Evolutionary conservation across 2,329 filamentous ascomycete genomes (phyloP).

Genomic region (Talaromyces albobiverticillius): DNA sequence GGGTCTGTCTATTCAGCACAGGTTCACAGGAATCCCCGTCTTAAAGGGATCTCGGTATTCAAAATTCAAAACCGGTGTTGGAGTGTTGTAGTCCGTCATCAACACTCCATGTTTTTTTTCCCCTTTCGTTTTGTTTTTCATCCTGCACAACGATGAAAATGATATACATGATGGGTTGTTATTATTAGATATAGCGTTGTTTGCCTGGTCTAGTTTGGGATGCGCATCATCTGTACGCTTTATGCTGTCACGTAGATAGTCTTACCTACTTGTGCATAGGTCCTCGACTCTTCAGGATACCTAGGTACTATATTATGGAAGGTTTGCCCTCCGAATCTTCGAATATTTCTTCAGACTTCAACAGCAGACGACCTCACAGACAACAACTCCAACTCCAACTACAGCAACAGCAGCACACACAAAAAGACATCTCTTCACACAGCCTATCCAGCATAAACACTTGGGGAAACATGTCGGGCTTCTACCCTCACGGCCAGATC

Average conservation of each 20-base stretch:
- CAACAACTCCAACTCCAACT: too few relatives aligned
- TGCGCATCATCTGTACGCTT: too few relatives aligned
- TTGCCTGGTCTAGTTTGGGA: neutral
- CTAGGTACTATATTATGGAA: neutral
- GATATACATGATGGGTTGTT: neutral
- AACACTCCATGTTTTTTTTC: neutral
- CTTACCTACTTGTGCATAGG: neutral
- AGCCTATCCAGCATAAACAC: too few relatives aligned
- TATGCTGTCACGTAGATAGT: neutral
- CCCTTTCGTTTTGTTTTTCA: neutral
- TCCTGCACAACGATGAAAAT: too few relatives aligned
- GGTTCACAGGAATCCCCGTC: neutral
- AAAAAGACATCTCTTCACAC: too few relatives aligned
- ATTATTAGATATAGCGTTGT: neutral
- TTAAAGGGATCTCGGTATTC: neutral
- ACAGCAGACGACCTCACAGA: neutral
- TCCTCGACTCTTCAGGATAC: too few relatives aligned
- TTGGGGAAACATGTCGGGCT: neutral
- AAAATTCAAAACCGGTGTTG: too few relatives aligned
- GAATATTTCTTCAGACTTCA: neutral
- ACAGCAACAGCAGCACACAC: neutral
- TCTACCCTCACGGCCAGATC: neutral
- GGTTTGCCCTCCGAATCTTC: neutral
- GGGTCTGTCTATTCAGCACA: neutral
- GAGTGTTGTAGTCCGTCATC: neutral